Base-by-base conservation (phyloP, 192 early-diverging fungal genomes). In the Rhizoclosmatium globosum region DNA sequence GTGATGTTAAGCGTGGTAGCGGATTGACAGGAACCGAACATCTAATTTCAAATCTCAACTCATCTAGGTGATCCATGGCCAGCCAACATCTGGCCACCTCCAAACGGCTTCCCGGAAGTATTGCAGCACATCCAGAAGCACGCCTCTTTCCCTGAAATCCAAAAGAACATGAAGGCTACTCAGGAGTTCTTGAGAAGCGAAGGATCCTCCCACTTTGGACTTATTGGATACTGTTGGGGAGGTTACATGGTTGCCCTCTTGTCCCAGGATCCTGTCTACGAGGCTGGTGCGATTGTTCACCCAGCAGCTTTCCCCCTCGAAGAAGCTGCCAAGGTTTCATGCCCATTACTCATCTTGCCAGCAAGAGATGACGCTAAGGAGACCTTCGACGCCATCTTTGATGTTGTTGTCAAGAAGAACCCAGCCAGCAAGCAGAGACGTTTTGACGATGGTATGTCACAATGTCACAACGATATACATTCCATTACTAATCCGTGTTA, bases 161-260 rank as follows among this genome's bases (percentile, higher is more conserved):
- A 6, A 38, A n/a, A 21, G 2, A 19, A 47, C 15, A 61, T 64
- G 42, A 19, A 21, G n/a, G 71, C 71, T 6, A 72, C 48, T 1
- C 48, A 58, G 23, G 3, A 4, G 0, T 23, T 4, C 53, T 58
- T 60, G 21, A 23, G 19, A 2, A 2, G 11, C 1, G 57, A 75
- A 47, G 73, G 73, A 39, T 64, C 59, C n/a, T 38, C 64, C 19
- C 31, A 75, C 57, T 64, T 75, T 64, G 77, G 68, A 3, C 6
- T 79, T 0, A 48, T 79, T 56, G 77, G 77, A 4, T 61, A 71
- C 48, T 79, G 77, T 47, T 71, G 68, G 77, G 77, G 77, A n/a
- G 67, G 68, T 19, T 19, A 23, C 38, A 79, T 67, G 48, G 56
- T 31, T 15, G 6, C 39, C 59, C 19, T 23, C 21, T 60, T 75